These are phyloP conservation scores for Boletus fagicola DNA, from an alignment of 768 basidiomycete genomes.

Conservation along the genomic window DNA sequence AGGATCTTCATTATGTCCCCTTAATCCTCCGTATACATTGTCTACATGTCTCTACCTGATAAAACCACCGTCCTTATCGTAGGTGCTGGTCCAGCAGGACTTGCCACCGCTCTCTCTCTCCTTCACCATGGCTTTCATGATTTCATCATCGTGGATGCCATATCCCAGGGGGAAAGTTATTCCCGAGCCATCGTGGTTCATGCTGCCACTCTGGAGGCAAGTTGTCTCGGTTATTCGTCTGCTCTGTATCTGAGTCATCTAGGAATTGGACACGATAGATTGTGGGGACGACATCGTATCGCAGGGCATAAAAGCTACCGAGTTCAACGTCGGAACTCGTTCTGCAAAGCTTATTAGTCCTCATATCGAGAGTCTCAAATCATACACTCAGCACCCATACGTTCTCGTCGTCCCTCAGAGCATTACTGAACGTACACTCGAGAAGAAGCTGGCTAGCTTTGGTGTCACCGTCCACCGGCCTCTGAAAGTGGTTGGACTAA, in stretches of 20 bases:
- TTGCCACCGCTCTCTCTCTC: slow-evolving; percentile 46
- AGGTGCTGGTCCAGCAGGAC: slow-evolving; percentile 50
- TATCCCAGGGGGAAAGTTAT: slow-evolving; percentile 30
- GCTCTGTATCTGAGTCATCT: slow-evolving; percentile 31
- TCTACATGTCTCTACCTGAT: slow-evolving; percentile 29
- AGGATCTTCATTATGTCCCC: background rate
- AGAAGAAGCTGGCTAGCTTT: slow-evolving; percentile 30
- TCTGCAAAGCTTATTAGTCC: slow-evolving; percentile 27
- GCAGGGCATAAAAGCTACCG: slow-evolving; percentile 34
- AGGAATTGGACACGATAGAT: slow-evolving; percentile 48
- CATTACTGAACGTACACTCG: slow-evolving; percentile 42
- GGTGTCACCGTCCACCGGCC: slow-evolving; percentile 38
- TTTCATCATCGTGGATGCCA: slow-evolving; percentile 44
- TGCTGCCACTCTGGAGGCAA: slow-evolving; percentile 52
- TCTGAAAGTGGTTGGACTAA: slow-evolving; percentile 40
- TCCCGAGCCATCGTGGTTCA: slow-evolving; percentile 50
- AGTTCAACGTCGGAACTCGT: slow-evolving; percentile 32
- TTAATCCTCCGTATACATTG: background rate
- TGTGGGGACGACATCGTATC: slow-evolving; percentile 40
- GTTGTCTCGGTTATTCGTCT: background rate
- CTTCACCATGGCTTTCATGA: slow-evolving; percentile 40
- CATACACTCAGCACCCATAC: slow-evolving; percentile 46
- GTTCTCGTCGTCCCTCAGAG: slow-evolving; percentile 43
- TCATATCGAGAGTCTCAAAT: slow-evolving; percentile 35
- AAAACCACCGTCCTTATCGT: slow-evolving; percentile 46